Evolutionary conservation across 306 rosid species (phyloP), one percentile per base, ranked within the genome.

Genomic region (Vigna hirtella): DNA sequence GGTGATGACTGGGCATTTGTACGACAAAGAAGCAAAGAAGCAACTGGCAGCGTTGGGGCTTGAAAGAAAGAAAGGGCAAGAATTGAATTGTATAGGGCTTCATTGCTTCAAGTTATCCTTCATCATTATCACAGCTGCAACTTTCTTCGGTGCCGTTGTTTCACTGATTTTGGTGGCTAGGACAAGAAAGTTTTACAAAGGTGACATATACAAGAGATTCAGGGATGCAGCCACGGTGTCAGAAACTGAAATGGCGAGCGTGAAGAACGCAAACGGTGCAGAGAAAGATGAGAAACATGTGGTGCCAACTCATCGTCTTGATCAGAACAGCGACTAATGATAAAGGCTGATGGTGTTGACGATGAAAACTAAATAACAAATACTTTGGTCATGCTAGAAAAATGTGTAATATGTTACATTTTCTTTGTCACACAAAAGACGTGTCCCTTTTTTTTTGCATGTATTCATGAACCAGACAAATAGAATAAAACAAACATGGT

Each of bases 91-190:
- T 32, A 12, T 52, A 40, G 89, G 91, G 2, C 75, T 36, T 15
- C 8, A 67, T 0, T 88, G 91, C 72, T 88, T 73, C 73, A 85
- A 64, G n/a, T 3, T 77, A 49, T 69, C 91, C 3, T 87, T 87
- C 43, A 43, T 87, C 30, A 81, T 85, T 5, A 85, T 87, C 17
- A 71, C 89, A 0, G 86, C 68, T 15, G 84, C 83, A 0, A 74
- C 91, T 40, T 80, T 85, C 14, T 47, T 83, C 15, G 91, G 91
- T 34, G 87, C 81, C 0, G 15, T 85, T 49, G 47, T 85, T 45
- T 85, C 89, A 0, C 71, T 88, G 14, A 16, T 85, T 74, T 56
- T 88, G 73, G 91, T 85, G 65, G 53, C 79, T 0, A 87, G 98
- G 72, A 91, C 98, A 0, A 88, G 74, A 36, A 86, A 74, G 73